Conservation (phyloP, 2,329 filamentous ascomycete genomes). For the Trichoderma afroharzianum region DNA sequence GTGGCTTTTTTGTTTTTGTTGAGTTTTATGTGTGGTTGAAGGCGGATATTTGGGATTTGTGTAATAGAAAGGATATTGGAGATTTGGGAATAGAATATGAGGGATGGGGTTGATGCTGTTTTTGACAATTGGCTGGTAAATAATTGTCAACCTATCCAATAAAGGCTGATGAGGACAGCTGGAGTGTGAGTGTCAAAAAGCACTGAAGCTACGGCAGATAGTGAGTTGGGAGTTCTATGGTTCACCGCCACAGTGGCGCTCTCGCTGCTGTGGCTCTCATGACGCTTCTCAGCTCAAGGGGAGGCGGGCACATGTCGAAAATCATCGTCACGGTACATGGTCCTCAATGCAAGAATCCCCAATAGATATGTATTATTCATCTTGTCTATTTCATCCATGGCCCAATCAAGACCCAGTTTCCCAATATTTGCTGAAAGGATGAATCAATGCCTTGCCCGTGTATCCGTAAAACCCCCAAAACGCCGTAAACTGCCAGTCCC, state of each 20-base stretch:
- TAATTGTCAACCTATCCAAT: neutral
- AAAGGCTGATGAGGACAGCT: neutral
- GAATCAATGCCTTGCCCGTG: neutral
- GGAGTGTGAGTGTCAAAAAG: neutral
- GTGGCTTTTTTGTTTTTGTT: neutral
- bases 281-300: neutral
- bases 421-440: neutral
- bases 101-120: neutral
- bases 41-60: neutral
- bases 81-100: neutral
- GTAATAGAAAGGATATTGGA: neutral
- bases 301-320: neutral
- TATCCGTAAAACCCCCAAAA: conserved; percentile 15
- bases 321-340: neutral
- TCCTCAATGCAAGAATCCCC: neutral
- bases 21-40: neutral
- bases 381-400: neutral
- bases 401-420: neutral
- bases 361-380: neutral
- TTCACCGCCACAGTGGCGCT: conserved; percentile 15
- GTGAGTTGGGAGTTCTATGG: neutral
- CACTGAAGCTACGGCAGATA: neutral
- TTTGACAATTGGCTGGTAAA: neutral
- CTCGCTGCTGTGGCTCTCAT: neutral
- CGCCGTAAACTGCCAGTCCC: conserved; percentile 15